A percentile compares a stretch with the other conserved stretches of the same genome.
Conservation (phyloP, 2,329 filamentous ascomycete genomes). For the Trichoderma atroviride region DNA sequence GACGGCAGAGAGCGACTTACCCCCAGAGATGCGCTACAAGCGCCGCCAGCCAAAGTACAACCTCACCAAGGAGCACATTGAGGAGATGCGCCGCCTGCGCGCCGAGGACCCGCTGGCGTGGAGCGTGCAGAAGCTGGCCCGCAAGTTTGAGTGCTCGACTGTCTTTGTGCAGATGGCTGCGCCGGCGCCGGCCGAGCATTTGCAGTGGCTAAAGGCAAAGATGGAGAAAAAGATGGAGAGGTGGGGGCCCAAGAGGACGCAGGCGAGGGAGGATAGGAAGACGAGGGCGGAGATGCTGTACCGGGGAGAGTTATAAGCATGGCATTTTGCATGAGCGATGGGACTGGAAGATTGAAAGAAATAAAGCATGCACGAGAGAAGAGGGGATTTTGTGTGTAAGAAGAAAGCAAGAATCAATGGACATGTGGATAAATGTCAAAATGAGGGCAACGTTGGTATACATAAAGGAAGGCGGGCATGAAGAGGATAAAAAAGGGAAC, state of each 20-base stretch:
- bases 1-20: conserved; percentile 34
- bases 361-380: background rate
- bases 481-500: background rate
- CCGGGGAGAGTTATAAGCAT: conserved; percentile 51
- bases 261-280: conserved; percentile 58
- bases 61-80: conserved; percentile 57
- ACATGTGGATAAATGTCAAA: background rate
- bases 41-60: conserved; percentile 50
- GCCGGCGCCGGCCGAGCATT: conserved; percentile 52
- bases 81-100: conserved; percentile 61
- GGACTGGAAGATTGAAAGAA: background rate
- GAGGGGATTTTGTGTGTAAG: background rate
- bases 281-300: conserved; percentile 58
- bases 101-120: conserved; percentile 56
- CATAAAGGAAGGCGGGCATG: background rate
- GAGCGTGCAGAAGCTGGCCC: conserved; percentile 57
- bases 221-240: conserved; percentile 53
- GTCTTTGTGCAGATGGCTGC: conserved; percentile 63
- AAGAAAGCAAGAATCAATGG: background rate
- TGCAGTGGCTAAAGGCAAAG: conserved; percentile 48
- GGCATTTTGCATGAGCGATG: background rate
- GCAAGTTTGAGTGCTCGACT: conserved; percentile 58
- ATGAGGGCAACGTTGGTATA: background rate
- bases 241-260: conserved; percentile 59
- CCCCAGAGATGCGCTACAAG: conserved; percentile 42